phyloP scores from a whole-genome alignment of 2,329 filamentous ascomycete species.

The Zymoseptoria tritici region DNA sequence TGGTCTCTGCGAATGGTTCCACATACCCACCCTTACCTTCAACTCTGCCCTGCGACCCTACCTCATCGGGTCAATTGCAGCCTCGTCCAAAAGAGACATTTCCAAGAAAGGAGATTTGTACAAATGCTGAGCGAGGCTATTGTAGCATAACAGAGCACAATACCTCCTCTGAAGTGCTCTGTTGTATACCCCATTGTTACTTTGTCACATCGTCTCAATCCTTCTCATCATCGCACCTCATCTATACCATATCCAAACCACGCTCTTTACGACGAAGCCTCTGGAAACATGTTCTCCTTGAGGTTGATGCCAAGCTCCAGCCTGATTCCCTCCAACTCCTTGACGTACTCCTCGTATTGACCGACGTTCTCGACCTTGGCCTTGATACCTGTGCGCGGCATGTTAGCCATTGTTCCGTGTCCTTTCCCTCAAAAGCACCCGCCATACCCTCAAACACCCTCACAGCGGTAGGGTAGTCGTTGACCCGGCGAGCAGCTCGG shows the following conservation, averaged over 20 bases:
- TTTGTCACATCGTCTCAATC: constrained; percentile 3
- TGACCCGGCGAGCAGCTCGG: constrained; percentile 88
- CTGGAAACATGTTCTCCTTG: constrained; percentile 87
- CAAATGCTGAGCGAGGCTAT: constrained; percentile 21
- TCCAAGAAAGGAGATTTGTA: constrained; percentile 13
- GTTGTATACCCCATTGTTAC: constrained; percentile 10
- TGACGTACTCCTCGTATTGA: constrained; percentile 94
- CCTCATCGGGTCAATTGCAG: neutral
- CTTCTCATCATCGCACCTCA: constrained; percentile 1
- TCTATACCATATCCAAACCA: constrained; percentile 1
- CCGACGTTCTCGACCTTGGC: constrained; percentile 98
- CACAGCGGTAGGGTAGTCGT: constrained; percentile 97
- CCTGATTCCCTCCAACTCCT: constrained; percentile 83
- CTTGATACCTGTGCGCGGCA: constrained; percentile 67
- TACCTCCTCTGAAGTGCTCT: constrained; percentile 4
- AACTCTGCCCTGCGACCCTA: neutral
- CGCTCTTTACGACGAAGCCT: constrained; percentile 27
- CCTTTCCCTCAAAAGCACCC: neutral
- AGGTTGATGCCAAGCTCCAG: constrained; percentile 88
- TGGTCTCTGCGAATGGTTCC: neutral
- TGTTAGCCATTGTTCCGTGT: constrained; percentile 1
- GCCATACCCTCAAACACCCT: constrained; percentile 89
- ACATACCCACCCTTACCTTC: neutral
- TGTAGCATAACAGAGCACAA: constrained; percentile 17
- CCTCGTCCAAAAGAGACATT: neutral